Evolutionary conservation across 495 filamentous ascomycete genomes (phyloP), one percentile per base, ranked within the genome.

Genomic region (Neurospora sp.): DNA sequence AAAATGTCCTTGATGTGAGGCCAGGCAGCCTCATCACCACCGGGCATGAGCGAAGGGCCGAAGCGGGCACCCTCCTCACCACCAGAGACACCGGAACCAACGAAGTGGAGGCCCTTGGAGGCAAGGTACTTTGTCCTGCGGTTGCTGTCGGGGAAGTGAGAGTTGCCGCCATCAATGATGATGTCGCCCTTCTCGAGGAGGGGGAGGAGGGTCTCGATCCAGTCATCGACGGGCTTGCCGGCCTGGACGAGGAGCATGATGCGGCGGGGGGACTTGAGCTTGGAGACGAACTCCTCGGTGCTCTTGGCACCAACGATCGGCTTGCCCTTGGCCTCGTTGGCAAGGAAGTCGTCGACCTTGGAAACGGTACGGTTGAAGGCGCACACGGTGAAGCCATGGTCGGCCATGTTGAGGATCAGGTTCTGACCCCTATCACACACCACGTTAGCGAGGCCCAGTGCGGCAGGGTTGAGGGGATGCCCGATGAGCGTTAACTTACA

Each of bases 91-190:
- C 96, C 96, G 80, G 92, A 91, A 79, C 96, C 96, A 81, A 99
- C 95, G 83, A 97, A 99, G 78, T 92, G 91, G 83, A 99, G 93
- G 75, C 93, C 91, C 90, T 99, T 99, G 79, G 80, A 80, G 31
- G 84, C 81, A 69, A 99, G 88, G 83, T 96, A 94, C 81, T 91
- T 86, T 78, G 93, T 93, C 79, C 96, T 93, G 85, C 96, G 94
- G 89, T 97, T 99, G 87, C 91, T 93, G 86, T 99, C 96, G 79
- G 96, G 96, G 90, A 91, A 99, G 86, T 99, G 96, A 69, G 96
- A 98, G 90, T 99, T 99, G 76, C 96, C 96, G 83, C 96, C 96
- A 80, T 99, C 96, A 79, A 99, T 98, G 86, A 99, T 96, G 87
- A 99, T 97, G 84, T 99, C 96, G 75, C 94, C 96, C 82, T 90